Base-by-base conservation (phyloP, 768 basidiomycete genomes). In the Phylloporus arenicola region DNA sequence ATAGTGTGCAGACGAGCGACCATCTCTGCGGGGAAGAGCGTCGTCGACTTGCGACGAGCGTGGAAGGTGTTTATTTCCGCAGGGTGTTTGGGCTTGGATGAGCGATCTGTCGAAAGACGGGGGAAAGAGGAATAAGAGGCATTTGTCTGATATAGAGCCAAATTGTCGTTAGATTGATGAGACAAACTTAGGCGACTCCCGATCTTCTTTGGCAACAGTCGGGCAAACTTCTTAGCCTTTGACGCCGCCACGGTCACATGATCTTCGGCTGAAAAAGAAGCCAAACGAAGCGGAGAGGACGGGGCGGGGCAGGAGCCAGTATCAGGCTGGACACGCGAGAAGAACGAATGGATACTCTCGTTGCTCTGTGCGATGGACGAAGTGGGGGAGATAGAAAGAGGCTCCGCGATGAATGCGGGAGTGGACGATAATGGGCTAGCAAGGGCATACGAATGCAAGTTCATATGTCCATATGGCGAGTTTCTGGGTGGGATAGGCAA, bases 21-120 rank as follows among this genome's bases (percentile, higher is more conserved):
- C 16, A 67, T 45, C 47, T 65, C 63, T 41, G 57, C 56, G 2
- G 66, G 66, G 33, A 70, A 68, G 51, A 68, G 55, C 6, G 62
- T 67, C 24, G 64, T 57, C 47, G 67, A 68, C 58, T 68, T 68
- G 50, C 68, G 66, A 47, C 68, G 67, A 16, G 67, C 58, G 50
- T 69, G 68, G 29, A 68, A 68, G 2, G 62, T 70, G 54, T 68
- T 68, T 57, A 62, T 60, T 47, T 67, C 64, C 38, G 60, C 60
- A 34, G 56, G 16, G 48, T 54, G 58, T 43, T 60, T 68, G 35
- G 56, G 42, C 27, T 57, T 67, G 39, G 60, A 45, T 25, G 63
- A 27, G 12, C 62, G 64, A 48, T 64, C 66, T 12, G 40, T 40
- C 20, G 60, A 42, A 29, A 44, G 56, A 42, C 49, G 62, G 25